Percentiles rank a stretch among this genome's conserved stretches.
phyloP scores from a whole-genome alignment of 2,329 filamentous ascomycete species.

The Colletotrichum incanum region DNA sequence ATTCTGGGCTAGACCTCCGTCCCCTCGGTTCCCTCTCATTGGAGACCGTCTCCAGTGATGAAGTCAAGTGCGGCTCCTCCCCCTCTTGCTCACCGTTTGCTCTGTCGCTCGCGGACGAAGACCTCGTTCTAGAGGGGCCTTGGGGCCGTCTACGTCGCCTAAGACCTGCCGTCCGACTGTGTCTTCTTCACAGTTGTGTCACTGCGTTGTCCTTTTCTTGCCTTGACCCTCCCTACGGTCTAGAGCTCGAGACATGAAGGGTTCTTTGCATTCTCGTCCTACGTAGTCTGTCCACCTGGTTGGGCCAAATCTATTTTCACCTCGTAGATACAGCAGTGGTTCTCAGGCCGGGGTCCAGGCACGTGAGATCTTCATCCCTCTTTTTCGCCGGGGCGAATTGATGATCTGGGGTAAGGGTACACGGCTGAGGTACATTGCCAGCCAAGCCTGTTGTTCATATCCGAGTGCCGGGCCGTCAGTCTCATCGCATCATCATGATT shows the following conservation, averaged over 20 bases:
- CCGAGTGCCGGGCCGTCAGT: neutral
- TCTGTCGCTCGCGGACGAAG: neutral
- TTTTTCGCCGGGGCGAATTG: neutral
- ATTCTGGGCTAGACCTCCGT: slow-evolving; percentile 29
- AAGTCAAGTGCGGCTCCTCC: slow-evolving; percentile 36
- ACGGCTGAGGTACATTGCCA: neutral
- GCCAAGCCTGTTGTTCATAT: slow-evolving; percentile 7
- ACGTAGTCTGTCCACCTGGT: neutral
- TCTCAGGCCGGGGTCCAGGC: neutral
- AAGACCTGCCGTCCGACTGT: slow-evolving; percentile 13
- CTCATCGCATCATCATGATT: slow-evolving; percentile 24
- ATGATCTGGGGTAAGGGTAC: neutral
- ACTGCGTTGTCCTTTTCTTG: neutral
- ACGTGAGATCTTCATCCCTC: neutral
- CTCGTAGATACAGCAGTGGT: neutral
- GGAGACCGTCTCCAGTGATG: slow-evolving; percentile 23
- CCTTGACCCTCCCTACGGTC: neutral
- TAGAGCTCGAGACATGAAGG: neutral
- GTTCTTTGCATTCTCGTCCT: neutral
- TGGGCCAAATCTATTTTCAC: neutral
- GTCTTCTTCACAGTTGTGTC: neutral
- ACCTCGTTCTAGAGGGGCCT: slow-evolving; percentile 13
- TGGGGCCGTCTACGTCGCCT: slow-evolving; percentile 26
- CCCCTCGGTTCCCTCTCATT: slow-evolving; percentile 25
- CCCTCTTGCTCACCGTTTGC: neutral